Conservation (phyloP, 768 basidiomycete genomes). For the Amanita pseudoporphyria region DNA sequence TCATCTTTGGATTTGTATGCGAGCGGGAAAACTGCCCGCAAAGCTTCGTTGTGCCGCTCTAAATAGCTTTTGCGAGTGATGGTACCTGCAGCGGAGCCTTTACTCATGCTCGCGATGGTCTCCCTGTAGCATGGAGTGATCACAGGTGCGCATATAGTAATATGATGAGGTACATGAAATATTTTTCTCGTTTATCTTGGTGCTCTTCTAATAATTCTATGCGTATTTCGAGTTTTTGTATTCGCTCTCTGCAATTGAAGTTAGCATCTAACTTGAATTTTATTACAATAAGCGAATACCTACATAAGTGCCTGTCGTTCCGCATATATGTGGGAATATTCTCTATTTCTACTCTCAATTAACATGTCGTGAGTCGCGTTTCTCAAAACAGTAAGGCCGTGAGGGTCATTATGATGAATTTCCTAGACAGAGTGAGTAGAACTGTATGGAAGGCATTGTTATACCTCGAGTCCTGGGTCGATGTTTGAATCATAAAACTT, state of each 20-base stretch:
- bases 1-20: constrained; percentile 3
- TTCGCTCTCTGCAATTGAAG: neutral
- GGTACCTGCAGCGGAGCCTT: neutral
- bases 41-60: neutral
- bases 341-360: neutral
- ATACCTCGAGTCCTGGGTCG: neutral
- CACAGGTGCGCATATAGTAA: neutral
- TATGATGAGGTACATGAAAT: neutral
- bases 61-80: neutral
- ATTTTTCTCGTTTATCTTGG: neutral
- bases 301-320: neutral
- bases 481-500: neutral
- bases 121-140: neutral
- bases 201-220: neutral
- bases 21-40: neutral
- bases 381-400: neutral
- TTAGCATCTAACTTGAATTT: neutral
- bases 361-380: neutral
- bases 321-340: neutral
- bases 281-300: neutral
- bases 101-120: neutral
- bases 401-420: neutral
- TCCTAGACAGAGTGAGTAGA: neutral
- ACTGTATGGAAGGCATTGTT: neutral
- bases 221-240: neutral